Evolutionary conservation across 2,329 filamentous ascomycete genomes (phyloP), one percentile per base, ranked within the genome.

Genomic region (Cordyceps sp.): DNA sequence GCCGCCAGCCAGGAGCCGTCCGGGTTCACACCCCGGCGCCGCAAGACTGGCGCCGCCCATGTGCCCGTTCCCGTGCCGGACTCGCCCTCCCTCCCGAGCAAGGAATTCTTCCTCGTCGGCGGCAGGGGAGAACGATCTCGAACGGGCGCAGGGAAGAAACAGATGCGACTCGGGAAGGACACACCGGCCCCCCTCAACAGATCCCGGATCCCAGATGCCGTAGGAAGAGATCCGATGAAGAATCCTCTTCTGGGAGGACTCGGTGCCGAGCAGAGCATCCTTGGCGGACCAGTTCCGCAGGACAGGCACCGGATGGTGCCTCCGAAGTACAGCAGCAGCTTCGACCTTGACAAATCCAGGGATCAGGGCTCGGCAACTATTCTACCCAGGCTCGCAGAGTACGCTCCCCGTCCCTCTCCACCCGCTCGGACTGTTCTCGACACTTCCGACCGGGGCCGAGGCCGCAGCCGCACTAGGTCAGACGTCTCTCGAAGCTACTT

Each of bases 321-420:
- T 6, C 26, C 17, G 2, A 26, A 29, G 7, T 34, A 40, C 29
- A 27, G 16, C 26, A 45, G 41, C 36, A 46, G 37, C 33, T 43
- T 45, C 25, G 31, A 36, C 17, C 31, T 46, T 10, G 39, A 46
- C 37, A 38, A 35, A 26, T 32, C 37, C n/a, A 41, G 40, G 15
- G 37, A 34, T 17, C 35, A 40, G 21, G 39, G 40, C 17, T 38
- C 41, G 9, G 39, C 39, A 17, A 47, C 45, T 2, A 32, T 47
- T 4, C 37, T 46, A 6, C 42, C 45, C 13, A 33, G 33, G 16
- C 16, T 40, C 10, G 16, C 6, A 25, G 22, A 18, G 24, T 12
- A 23, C 23, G 5, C 26, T 18, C 17, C 18, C n/a, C n/a, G n/a
- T n/a, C n/a, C n/a, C n/a, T n/a, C n/a, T n/a, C n/a, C n/a, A n/a